Conservation (phyloP, 1,284 basidiomycete species). For the Sphaerobolus stellatus region DNA sequence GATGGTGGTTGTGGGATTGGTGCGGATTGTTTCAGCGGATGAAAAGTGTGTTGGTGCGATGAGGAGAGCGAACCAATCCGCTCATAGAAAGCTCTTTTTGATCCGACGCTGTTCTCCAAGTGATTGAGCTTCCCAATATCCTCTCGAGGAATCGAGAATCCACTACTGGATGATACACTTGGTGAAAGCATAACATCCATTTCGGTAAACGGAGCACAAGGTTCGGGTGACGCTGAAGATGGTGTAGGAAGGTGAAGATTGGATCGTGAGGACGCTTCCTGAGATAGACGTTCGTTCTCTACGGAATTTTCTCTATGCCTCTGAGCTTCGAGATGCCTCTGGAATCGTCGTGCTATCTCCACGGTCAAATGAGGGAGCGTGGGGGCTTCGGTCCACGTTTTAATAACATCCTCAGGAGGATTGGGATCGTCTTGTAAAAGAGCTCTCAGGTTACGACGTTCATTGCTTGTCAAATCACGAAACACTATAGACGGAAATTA, state of each 20-base stretch:
- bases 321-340: background rate
- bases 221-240: background rate
- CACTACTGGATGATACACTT: background rate
- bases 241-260: background rate
- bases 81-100: too few relatives aligned
- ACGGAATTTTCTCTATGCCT: background rate
- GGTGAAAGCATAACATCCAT: background rate
- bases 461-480: background rate
- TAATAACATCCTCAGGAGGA: background rate
- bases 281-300: background rate
- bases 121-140: too few relatives aligned
- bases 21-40: too few relatives aligned
- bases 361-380: background rate
- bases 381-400: background rate
- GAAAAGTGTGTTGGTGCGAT: too few relatives aligned
- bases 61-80: background rate
- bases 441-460: background rate
- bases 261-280: background rate
- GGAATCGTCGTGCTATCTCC: background rate
- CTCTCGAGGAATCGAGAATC: too few relatives aligned
- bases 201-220: background rate
- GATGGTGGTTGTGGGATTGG: too few relatives aligned
- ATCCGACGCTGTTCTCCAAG: too few relatives aligned
- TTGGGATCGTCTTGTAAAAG: constrained; percentile 1
- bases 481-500: constrained; percentile 1